Percentiles rank a stretch among this genome's conserved stretches.
Conservation (phyloP, 352 stramenopile genomes). For the Phytophthora rubi region DNA sequence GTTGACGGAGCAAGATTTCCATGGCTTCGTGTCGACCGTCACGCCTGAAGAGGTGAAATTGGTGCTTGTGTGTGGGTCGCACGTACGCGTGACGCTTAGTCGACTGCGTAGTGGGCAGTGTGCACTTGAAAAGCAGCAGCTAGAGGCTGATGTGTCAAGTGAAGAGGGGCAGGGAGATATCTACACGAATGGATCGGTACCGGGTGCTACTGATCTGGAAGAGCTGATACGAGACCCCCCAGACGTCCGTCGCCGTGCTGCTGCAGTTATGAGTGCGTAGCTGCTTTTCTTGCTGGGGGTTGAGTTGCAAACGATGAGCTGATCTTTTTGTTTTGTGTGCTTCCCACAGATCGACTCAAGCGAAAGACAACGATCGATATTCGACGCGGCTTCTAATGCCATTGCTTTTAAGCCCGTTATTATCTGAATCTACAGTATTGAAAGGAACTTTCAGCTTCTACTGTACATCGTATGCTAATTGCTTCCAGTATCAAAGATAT, state of each 20-base stretch:
- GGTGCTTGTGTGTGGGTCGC: constrained; percentile 59
- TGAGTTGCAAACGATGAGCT: not conserved
- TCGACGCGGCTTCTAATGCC: constrained; percentile 46
- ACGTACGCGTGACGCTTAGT: constrained; percentile 35
- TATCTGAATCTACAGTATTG: too few relatives aligned
- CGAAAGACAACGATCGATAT: constrained; percentile 53
- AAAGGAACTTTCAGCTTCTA: too few relatives aligned
- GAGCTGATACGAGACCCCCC: constrained; percentile 39
- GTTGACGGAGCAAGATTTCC: constrained; percentile 67
- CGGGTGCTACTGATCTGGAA: constrained; percentile 18
- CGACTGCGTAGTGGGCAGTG: constrained; percentile 52
- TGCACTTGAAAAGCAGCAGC: constrained; percentile 47
- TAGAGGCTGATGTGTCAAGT: not conserved
- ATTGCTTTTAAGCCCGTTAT: not conserved
- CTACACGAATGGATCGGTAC: not conserved
- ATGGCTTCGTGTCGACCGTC: constrained; percentile 58
- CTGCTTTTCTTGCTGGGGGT: not conserved
- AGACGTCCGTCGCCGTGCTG: constrained; percentile 35
- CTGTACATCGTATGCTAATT: too few relatives aligned
- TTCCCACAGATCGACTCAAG: constrained; percentile 38
- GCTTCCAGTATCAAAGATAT: too few relatives aligned
- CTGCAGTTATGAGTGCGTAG: constrained; percentile 35
- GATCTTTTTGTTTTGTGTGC: constrained; percentile 1
- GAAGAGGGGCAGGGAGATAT: constrained; percentile 11
- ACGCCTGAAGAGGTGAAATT: constrained; percentile 44